Conservation (phyloP, 805 yeast species). For the Kazachstania viticola region DNA sequence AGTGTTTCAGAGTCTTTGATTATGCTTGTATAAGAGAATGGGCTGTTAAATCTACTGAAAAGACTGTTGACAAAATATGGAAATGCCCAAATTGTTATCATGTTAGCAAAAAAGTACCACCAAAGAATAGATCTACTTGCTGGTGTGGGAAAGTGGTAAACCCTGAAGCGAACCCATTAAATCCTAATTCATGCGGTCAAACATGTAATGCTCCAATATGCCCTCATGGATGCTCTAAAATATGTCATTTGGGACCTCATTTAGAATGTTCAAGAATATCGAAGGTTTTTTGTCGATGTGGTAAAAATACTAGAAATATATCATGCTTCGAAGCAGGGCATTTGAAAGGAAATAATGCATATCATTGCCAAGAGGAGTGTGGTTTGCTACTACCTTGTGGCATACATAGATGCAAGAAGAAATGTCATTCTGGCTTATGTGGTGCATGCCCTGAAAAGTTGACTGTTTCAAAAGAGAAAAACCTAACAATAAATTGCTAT, state of each 20-base stretch:
- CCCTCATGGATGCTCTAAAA: slow-evolving; percentile 60
- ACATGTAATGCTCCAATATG: slow-evolving; percentile 57
- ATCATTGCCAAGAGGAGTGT: slow-evolving; percentile 48
- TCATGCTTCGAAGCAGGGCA: slow-evolving; percentile 57
- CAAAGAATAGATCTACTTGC: slow-evolving; percentile 42
- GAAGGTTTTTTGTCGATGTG: slow-evolving; percentile 59
- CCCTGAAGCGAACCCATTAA: slow-evolving; percentile 45
- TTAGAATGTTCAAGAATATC: slow-evolving; percentile 72
- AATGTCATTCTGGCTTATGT: slow-evolving; percentile 77
- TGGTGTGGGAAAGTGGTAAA: slow-evolving; percentile 80
- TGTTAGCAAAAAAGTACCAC: slow-evolving; percentile 36
- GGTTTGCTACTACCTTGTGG: slow-evolving; percentile 57
- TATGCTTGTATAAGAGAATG: slow-evolving; percentile 75
- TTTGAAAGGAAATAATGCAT: slow-evolving; percentile 35
- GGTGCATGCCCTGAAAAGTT: slow-evolving; percentile 52
- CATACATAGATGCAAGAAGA: slow-evolving; percentile 47
- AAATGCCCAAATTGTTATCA: slow-evolving; percentile 66
- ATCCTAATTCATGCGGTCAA: slow-evolving; percentile 86
- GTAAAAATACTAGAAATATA: slow-evolving; percentile 54
- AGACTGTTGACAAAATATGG: slow-evolving; percentile 54
- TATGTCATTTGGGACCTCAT: slow-evolving; percentile 88
- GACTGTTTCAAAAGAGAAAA: slow-evolving; percentile 3
- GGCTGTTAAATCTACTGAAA: slow-evolving; percentile 69
- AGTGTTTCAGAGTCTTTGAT: slow-evolving; percentile 78
- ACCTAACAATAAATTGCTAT: slow-evolving; percentile 43